Percentiles rank a stretch among this genome's conserved stretches.
Evolutionary conservation across 164 flowering plant species (phyloP).

Genomic region (Magnolia kwangsiensis): DNA sequence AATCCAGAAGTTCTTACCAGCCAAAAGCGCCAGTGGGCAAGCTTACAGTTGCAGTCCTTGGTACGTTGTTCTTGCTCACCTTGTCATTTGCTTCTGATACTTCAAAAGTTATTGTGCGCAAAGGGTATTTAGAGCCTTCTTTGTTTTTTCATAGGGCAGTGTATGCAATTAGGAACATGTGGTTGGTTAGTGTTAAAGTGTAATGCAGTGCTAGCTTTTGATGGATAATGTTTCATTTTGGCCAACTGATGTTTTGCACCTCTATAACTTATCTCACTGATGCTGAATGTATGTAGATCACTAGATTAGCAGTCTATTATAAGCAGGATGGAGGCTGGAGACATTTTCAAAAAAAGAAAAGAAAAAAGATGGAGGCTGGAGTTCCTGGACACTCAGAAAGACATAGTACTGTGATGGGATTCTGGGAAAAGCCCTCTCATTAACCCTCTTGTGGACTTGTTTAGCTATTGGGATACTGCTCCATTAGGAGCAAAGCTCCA

Average conservation of each 20-base stretch:
- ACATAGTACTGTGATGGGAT: too few relatives aligned
- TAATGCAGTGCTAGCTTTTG: neutral
- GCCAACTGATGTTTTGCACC: neutral
- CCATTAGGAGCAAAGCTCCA: too few relatives aligned
- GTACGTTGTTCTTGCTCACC: slow-evolving; percentile 33
- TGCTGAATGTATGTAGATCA: neutral
- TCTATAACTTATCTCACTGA: neutral
- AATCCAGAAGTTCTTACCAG: slow-evolving; percentile 95
- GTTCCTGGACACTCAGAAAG: too few relatives aligned
- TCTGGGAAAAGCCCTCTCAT: too few relatives aligned
- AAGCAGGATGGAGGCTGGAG: neutral
- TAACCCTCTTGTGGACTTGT: too few relatives aligned
- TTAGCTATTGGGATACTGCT: too few relatives aligned
- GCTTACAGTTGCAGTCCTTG: slow-evolving; percentile 81
- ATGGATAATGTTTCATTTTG: neutral
- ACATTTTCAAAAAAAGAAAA: too few relatives aligned
- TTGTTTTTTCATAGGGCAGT: neutral
- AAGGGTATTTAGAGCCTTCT: too few relatives aligned
- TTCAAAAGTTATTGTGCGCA: neutral
- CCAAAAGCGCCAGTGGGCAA: slow-evolving; percentile 99
- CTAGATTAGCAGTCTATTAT: too few relatives aligned
- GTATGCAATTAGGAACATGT: neutral
- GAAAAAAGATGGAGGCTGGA: neutral
- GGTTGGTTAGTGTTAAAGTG: neutral
- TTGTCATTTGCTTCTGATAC: neutral